These are phyloP conservation scores for Kwoniella sp. DNA, from an alignment of 768 basidiomycete species.

Conservation along the genomic window DNA sequence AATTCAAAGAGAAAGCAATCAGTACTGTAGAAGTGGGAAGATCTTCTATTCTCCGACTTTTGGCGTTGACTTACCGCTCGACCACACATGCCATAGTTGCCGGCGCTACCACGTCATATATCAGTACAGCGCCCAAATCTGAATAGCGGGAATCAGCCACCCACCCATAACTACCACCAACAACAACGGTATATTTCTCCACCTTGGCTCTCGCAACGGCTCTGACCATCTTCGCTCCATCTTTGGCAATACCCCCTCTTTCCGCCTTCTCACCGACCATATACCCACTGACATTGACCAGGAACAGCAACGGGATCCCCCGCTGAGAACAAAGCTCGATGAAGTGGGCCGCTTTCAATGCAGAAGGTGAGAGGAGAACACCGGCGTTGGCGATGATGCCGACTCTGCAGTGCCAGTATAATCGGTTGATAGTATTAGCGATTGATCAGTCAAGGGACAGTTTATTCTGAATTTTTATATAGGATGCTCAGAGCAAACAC, in stretches of 20 bases:
- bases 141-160: no score
- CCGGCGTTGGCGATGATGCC: slow-evolving; percentile 94
- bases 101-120: slow-evolving; percentile 61
- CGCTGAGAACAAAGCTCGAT: slow-evolving; percentile 92
- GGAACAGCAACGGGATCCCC: slow-evolving; percentile 82
- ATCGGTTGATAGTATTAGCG: background rate
- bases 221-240: slow-evolving; percentile 96
- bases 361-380: slow-evolving; percentile 89
- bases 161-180: slow-evolving; percentile 84
- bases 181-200: slow-evolving; percentile 88
- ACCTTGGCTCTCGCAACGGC: slow-evolving; percentile 72
- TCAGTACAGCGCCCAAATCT: no score
- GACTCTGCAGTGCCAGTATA: slow-evolving; percentile 57
- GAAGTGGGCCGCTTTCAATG: slow-evolving; percentile 91
- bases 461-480: no score
- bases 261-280: slow-evolving; percentile 98
- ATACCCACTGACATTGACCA: slow-evolving; percentile 93
- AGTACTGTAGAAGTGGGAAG: no score
- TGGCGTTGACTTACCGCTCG: slow-evolving; percentile 70
- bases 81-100: slow-evolving; percentile 95
- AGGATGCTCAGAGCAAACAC: no score
- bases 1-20: no score
- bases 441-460: no score
- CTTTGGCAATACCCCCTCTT: slow-evolving; percentile 89
- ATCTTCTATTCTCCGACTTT: no score